Percentiles rank a stretch among this genome's conserved stretches.
phyloP scores from a whole-genome alignment of 805 yeast species.

The Nakazawaea sp. region DNA sequence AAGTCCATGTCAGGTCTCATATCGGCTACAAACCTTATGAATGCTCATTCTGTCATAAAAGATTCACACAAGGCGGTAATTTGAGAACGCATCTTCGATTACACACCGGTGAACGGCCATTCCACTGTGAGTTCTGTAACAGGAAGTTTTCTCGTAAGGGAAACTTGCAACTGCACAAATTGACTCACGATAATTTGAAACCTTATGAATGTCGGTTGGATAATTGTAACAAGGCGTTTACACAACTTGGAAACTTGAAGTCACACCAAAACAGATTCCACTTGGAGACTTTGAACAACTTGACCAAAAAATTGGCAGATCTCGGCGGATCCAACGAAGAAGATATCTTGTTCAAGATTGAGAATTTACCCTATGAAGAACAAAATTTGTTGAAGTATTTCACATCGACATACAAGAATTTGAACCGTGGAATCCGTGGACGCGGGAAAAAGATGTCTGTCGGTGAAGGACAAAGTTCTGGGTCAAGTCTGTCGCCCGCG shows the following conservation, averaged over 20 bases:
- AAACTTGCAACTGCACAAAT: conserved; percentile 78
- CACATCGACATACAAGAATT: conserved; percentile 75
- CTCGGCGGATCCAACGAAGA: conserved; percentile 33
- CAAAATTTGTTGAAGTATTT: conserved; percentile 69
- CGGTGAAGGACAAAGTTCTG: too few species aligned
- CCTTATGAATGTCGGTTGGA: conserved; percentile 80
- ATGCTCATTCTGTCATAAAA: conserved; percentile 72
- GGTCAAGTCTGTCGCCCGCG: too few species aligned
- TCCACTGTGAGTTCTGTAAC: conserved; percentile 68
- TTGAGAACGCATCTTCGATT: conserved; percentile 76
- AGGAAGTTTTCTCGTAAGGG: conserved; percentile 85
- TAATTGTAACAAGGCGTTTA: conserved; percentile 74
- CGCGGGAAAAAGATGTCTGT: conserved; percentile 68
- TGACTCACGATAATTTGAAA: conserved; percentile 73
- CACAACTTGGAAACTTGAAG: conserved; percentile 89
- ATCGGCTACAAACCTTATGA: conserved; percentile 81
- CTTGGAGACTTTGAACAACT: conserved; percentile 54
- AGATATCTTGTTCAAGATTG: conserved; percentile 26
- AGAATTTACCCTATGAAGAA: conserved; percentile 50
- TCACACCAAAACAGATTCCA: conserved; percentile 93
- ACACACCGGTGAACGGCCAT: conserved; percentile 93
- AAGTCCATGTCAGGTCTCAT: conserved; percentile 83
- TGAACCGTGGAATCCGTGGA: conserved; percentile 88
- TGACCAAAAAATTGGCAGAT: conserved; percentile 64
- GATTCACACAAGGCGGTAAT: conserved; percentile 89